phyloP scores from a whole-genome alignment of 139 green algal species.

The Nannochloris sp. region DNA sequence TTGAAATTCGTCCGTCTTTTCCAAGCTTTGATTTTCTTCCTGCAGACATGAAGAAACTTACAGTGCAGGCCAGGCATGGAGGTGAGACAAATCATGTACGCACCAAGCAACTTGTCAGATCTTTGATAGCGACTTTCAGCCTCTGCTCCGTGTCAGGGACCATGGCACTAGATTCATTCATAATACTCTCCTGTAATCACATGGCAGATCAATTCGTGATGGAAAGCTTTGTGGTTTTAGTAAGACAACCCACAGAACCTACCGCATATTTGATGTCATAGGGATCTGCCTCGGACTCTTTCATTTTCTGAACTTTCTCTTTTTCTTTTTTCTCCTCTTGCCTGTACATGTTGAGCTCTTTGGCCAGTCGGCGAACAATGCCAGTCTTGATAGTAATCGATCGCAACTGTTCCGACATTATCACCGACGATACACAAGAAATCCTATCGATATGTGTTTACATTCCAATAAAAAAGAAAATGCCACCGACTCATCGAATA shows the following conservation, averaged over 20 bases:
- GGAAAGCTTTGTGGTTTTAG: background rate
- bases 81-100: constrained; percentile 2
- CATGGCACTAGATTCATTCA: constrained; percentile 77
- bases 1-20: background rate
- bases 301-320: constrained; percentile 59
- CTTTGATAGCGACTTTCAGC: constrained; percentile 55
- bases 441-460: no score
- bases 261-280: constrained; percentile 82
- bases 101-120: constrained; percentile 64
- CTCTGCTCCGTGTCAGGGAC: constrained; percentile 72
- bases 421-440: no score
- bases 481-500: no score
- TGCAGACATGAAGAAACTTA: no score
- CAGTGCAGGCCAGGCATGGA: no score
- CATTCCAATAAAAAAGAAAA: no score
- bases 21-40: background rate
- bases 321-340: constrained; percentile 62
- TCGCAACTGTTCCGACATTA: background rate
- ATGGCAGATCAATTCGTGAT: background rate
- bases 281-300: constrained; percentile 43
- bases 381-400: constrained; percentile 63
- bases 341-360: constrained; percentile 73
- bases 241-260: constrained; percentile 4
- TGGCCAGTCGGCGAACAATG: constrained; percentile 56
- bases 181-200: constrained; percentile 68